Conservation (phyloP, 2,329 filamentous ascomycete species). For the Colletotrichum tofieldiae region DNA sequence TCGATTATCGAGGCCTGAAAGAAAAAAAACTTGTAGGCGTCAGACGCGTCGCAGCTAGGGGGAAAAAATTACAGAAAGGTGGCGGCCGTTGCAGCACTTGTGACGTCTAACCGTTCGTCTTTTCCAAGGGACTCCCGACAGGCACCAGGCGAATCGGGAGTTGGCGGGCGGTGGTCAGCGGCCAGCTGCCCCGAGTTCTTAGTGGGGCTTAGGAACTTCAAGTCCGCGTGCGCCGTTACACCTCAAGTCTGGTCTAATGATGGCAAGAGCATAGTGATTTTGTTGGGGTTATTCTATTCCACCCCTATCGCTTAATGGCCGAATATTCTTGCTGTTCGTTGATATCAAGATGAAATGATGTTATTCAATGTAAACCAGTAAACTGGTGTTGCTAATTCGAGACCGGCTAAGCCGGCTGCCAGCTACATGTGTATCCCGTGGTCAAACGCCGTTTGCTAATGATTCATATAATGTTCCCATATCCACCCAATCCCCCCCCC, state of each 20-base stretch:
- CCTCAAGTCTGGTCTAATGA: not conserved
- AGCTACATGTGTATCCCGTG: conserved; percentile 7
- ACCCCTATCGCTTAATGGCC: too few species aligned
- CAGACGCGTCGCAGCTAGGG: conserved; percentile 25
- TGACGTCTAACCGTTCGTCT: conserved; percentile 32
- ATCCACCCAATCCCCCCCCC: not conserved
- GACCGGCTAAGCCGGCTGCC: not conserved
- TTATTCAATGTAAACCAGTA: not conserved
- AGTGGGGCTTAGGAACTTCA: conserved; percentile 12
- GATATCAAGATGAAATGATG: not conserved
- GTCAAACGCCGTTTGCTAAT: conserved; percentile 16
- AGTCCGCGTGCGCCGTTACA: conserved; percentile 6
- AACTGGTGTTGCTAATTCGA: not conserved
- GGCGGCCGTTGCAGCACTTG: conserved; percentile 32
- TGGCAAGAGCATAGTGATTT: not conserved
- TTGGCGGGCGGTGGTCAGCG: conserved; percentile 7
- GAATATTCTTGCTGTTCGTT: too few species aligned
- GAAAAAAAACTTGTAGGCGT: not conserved
- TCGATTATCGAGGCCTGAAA: not conserved
- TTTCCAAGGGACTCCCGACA: conserved; percentile 13
- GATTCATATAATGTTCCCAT: conserved; percentile 4
- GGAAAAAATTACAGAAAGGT: conserved; percentile 27
- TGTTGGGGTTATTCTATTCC: not conserved
- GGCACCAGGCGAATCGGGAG: conserved; percentile 15
- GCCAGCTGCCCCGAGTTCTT: not conserved